These are phyloP conservation scores for Aurifilum marmelostoma DNA, from an alignment of 2,329 filamentous ascomycete species.

Conservation along the genomic window DNA sequence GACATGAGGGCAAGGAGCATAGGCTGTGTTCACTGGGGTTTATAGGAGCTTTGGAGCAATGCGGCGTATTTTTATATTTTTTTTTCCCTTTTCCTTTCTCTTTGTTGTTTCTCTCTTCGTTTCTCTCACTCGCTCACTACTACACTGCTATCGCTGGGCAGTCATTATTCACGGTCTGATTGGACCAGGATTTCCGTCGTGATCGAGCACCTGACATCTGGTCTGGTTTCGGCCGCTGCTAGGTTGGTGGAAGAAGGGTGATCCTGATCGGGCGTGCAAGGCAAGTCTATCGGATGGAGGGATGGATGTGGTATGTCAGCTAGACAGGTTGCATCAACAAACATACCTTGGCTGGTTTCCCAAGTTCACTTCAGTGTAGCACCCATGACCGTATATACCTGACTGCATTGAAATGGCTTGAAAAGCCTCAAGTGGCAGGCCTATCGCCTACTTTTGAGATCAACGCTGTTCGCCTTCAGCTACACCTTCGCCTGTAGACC, in stretches of 20 bases:
- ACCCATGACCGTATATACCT: background rate
- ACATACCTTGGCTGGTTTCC: background rate
- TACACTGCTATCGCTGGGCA: background rate
- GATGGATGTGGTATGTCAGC: background rate
- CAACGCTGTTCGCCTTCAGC: background rate
- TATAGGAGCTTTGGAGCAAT: constrained; percentile 1
- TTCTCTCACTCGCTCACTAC: background rate
- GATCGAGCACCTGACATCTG: background rate
- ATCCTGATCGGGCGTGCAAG: background rate
- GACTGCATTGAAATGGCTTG: background rate
- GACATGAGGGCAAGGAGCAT: background rate
- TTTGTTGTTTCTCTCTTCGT: background rate
- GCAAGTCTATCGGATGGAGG: background rate
- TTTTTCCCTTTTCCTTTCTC: background rate
- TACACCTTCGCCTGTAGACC: background rate
- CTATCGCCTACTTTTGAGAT: background rate
- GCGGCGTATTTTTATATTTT: background rate
- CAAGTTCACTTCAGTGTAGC: background rate
- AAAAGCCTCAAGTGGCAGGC: background rate
- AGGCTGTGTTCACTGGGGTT: background rate
- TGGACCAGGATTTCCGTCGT: background rate
- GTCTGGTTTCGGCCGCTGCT: background rate
- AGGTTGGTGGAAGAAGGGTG: background rate
- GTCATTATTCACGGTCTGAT: background rate
- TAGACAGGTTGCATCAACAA: background rate